Conservation (phyloP, 805 yeast species). For the Jamesozyma piceae region DNA sequence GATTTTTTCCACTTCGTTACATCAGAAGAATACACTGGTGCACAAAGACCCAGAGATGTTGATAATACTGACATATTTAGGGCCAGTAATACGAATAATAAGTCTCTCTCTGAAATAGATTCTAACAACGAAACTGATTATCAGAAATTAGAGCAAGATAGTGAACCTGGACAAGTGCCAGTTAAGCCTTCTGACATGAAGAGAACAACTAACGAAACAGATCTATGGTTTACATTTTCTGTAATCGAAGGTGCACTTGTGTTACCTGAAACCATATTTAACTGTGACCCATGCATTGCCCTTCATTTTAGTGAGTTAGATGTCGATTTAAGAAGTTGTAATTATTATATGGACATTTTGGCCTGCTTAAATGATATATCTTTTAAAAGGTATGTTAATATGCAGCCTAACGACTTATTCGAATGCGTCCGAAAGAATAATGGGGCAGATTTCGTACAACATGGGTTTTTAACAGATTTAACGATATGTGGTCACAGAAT, state of each 20-base stretch:
- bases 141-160: no score
- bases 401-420: constrained; percentile 14
- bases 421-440: constrained; percentile 27
- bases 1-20: constrained; percentile 76
- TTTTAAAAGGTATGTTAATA: constrained; percentile 11
- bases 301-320: constrained; percentile 57
- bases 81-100: neutral
- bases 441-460: constrained; percentile 6
- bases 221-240: constrained; percentile 62
- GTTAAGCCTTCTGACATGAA: constrained; percentile 20
- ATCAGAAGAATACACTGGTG: constrained; percentile 61
- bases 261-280: constrained; percentile 66
- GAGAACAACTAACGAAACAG: constrained; percentile 62
- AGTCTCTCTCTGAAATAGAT: neutral
- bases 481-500: constrained; percentile 78
- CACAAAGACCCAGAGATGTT: neutral
- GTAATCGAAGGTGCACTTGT: constrained; percentile 62
- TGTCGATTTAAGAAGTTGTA: constrained; percentile 76
- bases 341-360: constrained; percentile 89
- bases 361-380: constrained; percentile 36
- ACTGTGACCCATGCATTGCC: constrained; percentile 50
- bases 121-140: neutral
- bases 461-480: constrained; percentile 36
- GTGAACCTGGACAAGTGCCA: neutral
- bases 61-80: neutral